Base-by-base conservation (phyloP, 2,329 filamentous ascomycete species). In the Dothistroma pini region DNA sequence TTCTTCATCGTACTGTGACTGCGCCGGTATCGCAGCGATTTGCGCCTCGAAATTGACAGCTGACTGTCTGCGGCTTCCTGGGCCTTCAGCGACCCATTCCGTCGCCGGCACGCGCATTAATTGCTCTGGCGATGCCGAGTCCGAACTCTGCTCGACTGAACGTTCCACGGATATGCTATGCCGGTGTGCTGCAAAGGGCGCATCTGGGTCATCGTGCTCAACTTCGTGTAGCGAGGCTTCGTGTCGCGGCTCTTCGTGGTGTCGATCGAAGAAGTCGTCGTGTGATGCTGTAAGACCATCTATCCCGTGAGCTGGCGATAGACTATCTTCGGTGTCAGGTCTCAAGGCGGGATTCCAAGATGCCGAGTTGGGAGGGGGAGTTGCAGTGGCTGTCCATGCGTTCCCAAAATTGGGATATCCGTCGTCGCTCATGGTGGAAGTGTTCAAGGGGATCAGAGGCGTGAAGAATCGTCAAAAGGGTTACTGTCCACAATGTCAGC, bases 261-360 rank as follows among this genome's bases (percentile, higher is more conserved):
- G 74, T 49, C 74, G 69, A 54, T 75, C 70, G 68, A 74, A 72
- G 70, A 75, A 73, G 59, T 76, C 74, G 58, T 74, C 74, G 21
- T 74, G 72, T 11, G 61, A 61, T 21, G 52, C 57, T 29, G 56
- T 59, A 16, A 61, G 63, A 10, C 49, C 66, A 56, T 68, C 68
- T 51, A 61, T 63, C 22, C 51, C 59, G 58, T 66, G 70, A 34
- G 35, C 51, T 21, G 25, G 51, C 25, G 54, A 22, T 8, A n/a
- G 41, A 44, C 41, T 44, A n/a, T 44, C 14, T 16, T 63, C 48
- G 22, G 61, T 59, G 54, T 67, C 61, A 25, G 64, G 78, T 69
- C 81, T 75, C 62, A 83, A 72, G 21, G 83, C 83, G 50, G 83
- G 83, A 75, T 86, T 82, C 84, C 83, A 85, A 21, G 79, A 78